These are phyloP conservation scores for Aphanomyces invadans DNA, from an alignment of 352 stramenopile genomes.

Conservation along the genomic window DNA sequence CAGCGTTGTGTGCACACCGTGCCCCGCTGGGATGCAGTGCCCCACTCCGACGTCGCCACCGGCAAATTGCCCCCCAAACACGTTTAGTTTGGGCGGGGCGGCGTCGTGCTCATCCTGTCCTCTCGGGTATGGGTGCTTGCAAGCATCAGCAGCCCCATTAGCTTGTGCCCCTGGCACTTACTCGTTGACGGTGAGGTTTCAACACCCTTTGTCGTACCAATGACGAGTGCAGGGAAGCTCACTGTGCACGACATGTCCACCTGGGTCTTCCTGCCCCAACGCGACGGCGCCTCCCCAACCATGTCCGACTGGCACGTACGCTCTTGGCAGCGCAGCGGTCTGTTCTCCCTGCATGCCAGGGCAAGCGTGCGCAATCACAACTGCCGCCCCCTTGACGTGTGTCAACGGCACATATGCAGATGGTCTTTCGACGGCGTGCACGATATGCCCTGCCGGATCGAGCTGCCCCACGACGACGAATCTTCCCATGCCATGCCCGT, in stretches of 20 bases:
- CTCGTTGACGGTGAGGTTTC: slow-evolving; percentile 17
- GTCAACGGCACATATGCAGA: slow-evolving; percentile 17
- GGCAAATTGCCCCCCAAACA: slow-evolving; percentile 25
- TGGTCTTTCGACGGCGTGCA: slow-evolving; percentile 12
- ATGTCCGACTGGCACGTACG: slow-evolving; percentile 30
- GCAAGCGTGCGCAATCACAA: slow-evolving; percentile 19
- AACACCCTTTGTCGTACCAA: not conserved
- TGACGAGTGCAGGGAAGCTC: not conserved
- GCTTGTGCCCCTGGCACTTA: slow-evolving; percentile 35
- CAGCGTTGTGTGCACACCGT: slow-evolving; percentile 35
- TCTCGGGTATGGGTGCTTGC: slow-evolving; percentile 38
- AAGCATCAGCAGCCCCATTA: slow-evolving; percentile 28
- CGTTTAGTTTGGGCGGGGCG: slow-evolving; percentile 14
- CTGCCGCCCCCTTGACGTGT: slow-evolving; percentile 7
- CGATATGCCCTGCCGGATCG: slow-evolving; percentile 4
- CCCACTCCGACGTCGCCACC: slow-evolving; percentile 33
- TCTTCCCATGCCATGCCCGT: not conserved
- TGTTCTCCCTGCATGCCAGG: slow-evolving; percentile 38
- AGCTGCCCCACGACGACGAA: slow-evolving; percentile 6
- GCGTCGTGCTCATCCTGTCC: slow-evolving; percentile 42
- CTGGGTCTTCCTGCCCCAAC: not conserved
- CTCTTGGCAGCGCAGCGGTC: slow-evolving; percentile 28
- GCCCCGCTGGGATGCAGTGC: slow-evolving; percentile 36
- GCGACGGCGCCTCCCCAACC: not conserved
- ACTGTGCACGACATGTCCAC: not conserved